Evolutionary conservation across 257 asterid species (phyloP).

Genomic region (Jasminum sambac): DNA sequence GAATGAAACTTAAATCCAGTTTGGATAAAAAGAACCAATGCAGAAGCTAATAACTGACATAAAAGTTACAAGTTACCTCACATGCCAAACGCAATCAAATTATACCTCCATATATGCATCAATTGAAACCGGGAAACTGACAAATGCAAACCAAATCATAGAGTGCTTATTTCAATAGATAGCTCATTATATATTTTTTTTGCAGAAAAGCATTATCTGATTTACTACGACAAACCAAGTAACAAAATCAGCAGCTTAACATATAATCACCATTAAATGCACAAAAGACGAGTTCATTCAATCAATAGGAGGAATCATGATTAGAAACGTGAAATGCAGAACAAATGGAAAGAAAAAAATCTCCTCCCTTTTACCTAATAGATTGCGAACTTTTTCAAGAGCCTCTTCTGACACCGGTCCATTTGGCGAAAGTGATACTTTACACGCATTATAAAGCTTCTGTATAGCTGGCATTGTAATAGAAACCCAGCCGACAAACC

Average conservation of each 20-base stretch:
- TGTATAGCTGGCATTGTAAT: constrained; percentile 95
- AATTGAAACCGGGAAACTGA: constrained; percentile 18
- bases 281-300: background rate
- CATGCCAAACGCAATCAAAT: background rate
- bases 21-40: constrained; percentile 4
- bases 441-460: constrained; percentile 96
- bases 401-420: constrained; percentile 97
- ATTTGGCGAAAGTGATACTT: constrained; percentile 74
- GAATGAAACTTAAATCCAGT: background rate
- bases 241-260: background rate
- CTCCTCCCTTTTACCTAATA: constrained; percentile 64
- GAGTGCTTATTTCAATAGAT: constrained; percentile 11
- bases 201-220: constrained; percentile 1
- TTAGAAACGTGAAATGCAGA: background rate
- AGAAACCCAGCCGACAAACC: constrained; percentile 30
- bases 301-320: constrained; percentile 11
- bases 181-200: background rate
- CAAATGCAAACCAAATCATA: constrained; percentile 22
- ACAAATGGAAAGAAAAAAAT: constrained; percentile 16
- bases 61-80: constrained; percentile 12
- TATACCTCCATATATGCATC: background rate
- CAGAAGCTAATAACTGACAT: constrained; percentile 12
- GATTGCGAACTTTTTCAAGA: constrained; percentile 74
- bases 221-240: constrained; percentile 14
- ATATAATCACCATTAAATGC: constrained; percentile 14